phyloP scores from a whole-genome alignment of 23 red algal species.

The Gracilaria domingensis region DNA sequence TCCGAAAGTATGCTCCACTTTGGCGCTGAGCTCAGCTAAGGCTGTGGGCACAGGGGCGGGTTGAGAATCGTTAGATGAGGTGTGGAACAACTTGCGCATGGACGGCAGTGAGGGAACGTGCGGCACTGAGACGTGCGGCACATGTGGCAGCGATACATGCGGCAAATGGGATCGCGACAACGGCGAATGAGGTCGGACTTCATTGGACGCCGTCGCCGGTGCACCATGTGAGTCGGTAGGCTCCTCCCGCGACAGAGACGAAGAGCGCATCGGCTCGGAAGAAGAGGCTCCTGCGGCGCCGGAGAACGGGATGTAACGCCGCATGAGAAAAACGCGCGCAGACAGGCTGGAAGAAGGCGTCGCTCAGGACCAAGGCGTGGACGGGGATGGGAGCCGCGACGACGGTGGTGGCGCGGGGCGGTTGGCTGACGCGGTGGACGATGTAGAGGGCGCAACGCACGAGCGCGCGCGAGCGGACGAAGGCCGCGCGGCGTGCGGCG shows the following conservation, averaged over 20 bases:
- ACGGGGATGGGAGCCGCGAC: too few species aligned
- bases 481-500: too few species aligned
- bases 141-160: constrained; percentile 18
- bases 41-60: background rate
- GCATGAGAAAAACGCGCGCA: constrained; percentile 26
- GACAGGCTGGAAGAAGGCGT: background rate
- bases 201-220: background rate
- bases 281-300: background rate
- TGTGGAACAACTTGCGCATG: constrained; percentile 30
- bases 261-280: background rate
- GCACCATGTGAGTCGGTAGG: background rate
- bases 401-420: too few species aligned
- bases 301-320: constrained; percentile 38
- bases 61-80: background rate
- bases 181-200: background rate
- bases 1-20: constrained; percentile 41
- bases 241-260: background rate
- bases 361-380: too few species aligned
- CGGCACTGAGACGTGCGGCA: constrained; percentile 22
- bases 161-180: constrained; percentile 8
- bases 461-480: background rate
- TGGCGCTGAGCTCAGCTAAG: constrained; percentile 21
- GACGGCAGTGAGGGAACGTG: constrained; percentile 28
- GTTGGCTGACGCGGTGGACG: too few species aligned
- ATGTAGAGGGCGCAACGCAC: too few species aligned